Evolutionary conservation across 2,329 filamentous ascomycete genomes (phyloP).

Genomic region (Fusarium sublunatum): DNA sequence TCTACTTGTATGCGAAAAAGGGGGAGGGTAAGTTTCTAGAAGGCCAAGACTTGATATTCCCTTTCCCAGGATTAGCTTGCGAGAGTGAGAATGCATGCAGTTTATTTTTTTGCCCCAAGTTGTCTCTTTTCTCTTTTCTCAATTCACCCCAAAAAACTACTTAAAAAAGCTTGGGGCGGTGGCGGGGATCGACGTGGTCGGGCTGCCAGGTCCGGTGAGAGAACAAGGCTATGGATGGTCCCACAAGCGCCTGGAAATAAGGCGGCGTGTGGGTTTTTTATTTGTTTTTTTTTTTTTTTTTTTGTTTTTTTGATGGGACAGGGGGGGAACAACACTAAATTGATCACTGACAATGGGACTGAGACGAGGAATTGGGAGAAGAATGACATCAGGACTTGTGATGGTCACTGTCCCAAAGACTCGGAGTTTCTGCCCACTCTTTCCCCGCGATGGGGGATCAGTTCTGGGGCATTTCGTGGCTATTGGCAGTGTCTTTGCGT

Average conservation of each 20-base stretch:
- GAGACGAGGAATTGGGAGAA: neutral
- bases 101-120: neutral
- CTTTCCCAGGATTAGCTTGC: neutral
- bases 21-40: slow-evolving; percentile 21
- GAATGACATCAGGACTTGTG: neutral
- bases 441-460: neutral
- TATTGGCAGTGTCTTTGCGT: too few species aligned
- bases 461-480: too few species aligned
- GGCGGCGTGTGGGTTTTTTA: neutral
- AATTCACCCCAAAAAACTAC: neutral
- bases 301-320: too few species aligned
- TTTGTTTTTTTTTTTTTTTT: too few species aligned
- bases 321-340: neutral
- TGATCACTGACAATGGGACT: neutral
- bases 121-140: slow-evolving; percentile 41
- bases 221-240: neutral
- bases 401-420: neutral
- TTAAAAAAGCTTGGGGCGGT: neutral
- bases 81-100: neutral
- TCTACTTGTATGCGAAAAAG: neutral
- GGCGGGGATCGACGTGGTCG: slow-evolving; percentile 6
- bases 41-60: neutral
- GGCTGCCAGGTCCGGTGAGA: slow-evolving; percentile 8
- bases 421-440: neutral
- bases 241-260: slow-evolving; percentile 6